These are phyloP conservation scores for Metschnikowia baotianmanensis DNA, from an alignment of 805 yeast genomes.

Conservation along the genomic window DNA sequence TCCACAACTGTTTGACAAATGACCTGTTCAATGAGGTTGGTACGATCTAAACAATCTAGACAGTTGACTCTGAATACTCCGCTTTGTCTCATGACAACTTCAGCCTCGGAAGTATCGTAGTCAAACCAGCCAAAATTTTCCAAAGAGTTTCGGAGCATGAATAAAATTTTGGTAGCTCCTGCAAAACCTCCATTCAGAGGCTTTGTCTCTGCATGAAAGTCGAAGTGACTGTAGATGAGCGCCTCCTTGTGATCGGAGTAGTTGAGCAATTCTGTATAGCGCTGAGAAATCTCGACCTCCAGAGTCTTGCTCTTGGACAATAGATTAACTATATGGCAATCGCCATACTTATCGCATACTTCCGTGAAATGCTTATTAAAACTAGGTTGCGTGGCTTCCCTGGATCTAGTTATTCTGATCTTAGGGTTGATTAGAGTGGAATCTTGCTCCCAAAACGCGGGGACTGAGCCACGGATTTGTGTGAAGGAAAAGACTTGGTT, in stretches of 20 bases:
- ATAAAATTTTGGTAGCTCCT: constrained; percentile 69
- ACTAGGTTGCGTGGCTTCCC: constrained; percentile 89
- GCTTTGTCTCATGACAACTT: constrained; percentile 68
- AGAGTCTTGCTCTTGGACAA: constrained; percentile 71
- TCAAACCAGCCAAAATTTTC: constrained; percentile 81
- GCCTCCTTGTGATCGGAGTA: constrained; percentile 29
- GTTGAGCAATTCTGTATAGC: constrained; percentile 59
- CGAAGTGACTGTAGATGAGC: constrained; percentile 71
- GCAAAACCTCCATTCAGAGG: constrained; percentile 74
- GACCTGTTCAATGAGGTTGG: constrained; percentile 85
- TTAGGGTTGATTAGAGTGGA: constrained; percentile 88
- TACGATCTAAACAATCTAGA: constrained; percentile 90
- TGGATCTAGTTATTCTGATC: constrained; percentile 81
- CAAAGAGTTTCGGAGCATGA: constrained; percentile 61
- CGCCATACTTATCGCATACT: constrained; percentile 74
- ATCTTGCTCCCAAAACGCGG: constrained; percentile 98
- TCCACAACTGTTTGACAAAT: constrained; percentile 72
- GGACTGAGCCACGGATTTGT: constrained; percentile 94
- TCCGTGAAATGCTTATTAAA: constrained; percentile 78
- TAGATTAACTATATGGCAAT: constrained; percentile 84
- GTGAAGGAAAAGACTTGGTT: constrained; percentile 67
- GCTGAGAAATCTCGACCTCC: constrained; percentile 67
- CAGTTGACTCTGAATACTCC: constrained; percentile 95
- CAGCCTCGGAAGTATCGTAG: constrained; percentile 55
- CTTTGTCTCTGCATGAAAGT: constrained; percentile 92